Percentiles rank a stretch among this genome's conserved stretches.
These are phyloP conservation scores for Alternaria longipes DNA, from an alignment of 2,329 filamentous ascomycete genomes.

Conservation along the genomic window DNA sequence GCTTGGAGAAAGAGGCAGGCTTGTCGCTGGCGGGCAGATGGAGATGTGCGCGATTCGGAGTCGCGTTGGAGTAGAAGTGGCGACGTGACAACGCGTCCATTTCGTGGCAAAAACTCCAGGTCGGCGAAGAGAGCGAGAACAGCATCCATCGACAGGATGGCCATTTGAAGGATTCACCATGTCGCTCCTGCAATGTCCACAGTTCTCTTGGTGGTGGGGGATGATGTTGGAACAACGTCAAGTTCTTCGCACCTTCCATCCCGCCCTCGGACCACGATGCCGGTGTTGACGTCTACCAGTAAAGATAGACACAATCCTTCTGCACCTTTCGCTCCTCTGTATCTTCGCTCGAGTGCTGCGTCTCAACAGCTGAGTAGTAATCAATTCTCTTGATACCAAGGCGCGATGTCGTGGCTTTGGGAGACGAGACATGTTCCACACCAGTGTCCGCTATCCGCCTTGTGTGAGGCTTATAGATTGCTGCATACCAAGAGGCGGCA, in stretches of 20 bases:
- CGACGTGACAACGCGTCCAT: constrained; percentile 15
- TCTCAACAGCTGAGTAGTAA: neutral
- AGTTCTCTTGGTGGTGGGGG: neutral
- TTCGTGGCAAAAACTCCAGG: constrained; percentile 6
- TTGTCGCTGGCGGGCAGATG: constrained; percentile 8
- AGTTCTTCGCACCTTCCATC: constrained; percentile 3
- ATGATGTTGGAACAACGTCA: neutral
- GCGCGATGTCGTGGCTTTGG: neutral
- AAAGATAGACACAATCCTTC: neutral
- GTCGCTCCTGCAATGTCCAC: constrained; percentile 15
- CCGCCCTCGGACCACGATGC: neutral
- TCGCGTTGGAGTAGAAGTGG: constrained; percentile 7
- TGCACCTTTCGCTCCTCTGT: neutral
- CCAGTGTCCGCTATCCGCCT: neutral
- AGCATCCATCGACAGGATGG: constrained; percentile 6
- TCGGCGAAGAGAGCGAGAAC: constrained; percentile 12
- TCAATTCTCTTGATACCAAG: neutral
- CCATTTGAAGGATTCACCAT: constrained; percentile 6
- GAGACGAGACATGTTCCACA: constrained; percentile 22
- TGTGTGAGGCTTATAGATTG: constrained; percentile 19
- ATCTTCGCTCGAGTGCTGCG: neutral
- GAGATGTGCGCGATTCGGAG: constrained; percentile 10
- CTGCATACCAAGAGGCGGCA: constrained; percentile 22
- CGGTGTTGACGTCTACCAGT: neutral
- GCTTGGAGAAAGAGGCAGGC: constrained; percentile 10